Base-by-base conservation (phyloP, 2,329 filamentous ascomycete species). In the Neophaeococcomyces mojaviensis region DNA sequence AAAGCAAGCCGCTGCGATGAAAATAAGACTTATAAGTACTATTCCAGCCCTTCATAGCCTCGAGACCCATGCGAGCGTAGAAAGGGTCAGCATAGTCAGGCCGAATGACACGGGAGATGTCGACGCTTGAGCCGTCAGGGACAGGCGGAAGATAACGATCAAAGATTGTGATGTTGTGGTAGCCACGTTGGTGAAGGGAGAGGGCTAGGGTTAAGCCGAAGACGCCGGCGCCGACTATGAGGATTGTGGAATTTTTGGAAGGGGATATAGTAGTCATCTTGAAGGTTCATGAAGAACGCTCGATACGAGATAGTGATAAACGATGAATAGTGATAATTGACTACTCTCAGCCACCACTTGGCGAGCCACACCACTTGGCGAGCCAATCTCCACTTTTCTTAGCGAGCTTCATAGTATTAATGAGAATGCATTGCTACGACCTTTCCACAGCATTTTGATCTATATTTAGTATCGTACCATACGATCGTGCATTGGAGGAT, bases 11-110 rank as follows among this genome's bases (percentile, higher is more conserved):
- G 33, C 62, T 67, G 44, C 68, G 61, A n/a, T 61, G 65, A 50
- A 68, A 69, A 4, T 22, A 38, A n/a, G 18, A 18, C 5, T 16
- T 39, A 33, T 45, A 45, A 2, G n/a, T 20, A 3, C 31, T 37
- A 18, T 45, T 36, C 48, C 48, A 49, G 13, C 18, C 19, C 31
- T 19, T 19, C 58, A 86, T 83, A 1, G 88, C 88, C 28, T 77
- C 70, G 16, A 77, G 73, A 16, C 82, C 87, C 40, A 96, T 78
- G 9, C 72, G 68, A 4, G 87, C 78, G 65, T 96, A 96, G 18
- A 81, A 76, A 0, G 78, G 69, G 60, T 90, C 82, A 4, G 86
- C 81, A 61, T 97, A 97, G 71, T 97, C 89, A 28, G 81, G 73
- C 24, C 78, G 72, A 38, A 82, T 70, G 52, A 81, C 79, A 46